Evolutionary conservation across 1,139 yeast species (phyloP), one percentile per base, ranked within the genome.

Genomic region (Yamadazyma triangularis): DNA sequence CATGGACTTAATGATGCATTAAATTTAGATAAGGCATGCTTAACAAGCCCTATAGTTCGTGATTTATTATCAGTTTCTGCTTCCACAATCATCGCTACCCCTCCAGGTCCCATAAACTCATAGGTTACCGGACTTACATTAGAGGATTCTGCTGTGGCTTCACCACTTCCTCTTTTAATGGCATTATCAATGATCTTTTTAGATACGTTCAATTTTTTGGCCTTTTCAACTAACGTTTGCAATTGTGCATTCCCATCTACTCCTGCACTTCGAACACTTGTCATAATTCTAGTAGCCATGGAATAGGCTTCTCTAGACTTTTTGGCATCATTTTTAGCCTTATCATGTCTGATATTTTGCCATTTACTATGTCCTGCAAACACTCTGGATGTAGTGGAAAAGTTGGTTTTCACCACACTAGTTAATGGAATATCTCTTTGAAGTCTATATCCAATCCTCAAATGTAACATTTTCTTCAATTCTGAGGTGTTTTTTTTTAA

Each of bases 41-140:
- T 77, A 4, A 91, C 81, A 33, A 72, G 67, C 15, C 85, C 80
- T 18, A 88, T 74, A 0, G 96, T 81, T 33, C 97, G 65, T 34
- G 84, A 79, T 55, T 84, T 86, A 56, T 87, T 91, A 54, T 89
- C 96, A 0, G 97, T 89, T 31, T 79, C 65, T 0, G 95, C 89
- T 48, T 86, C 95, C 7, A 88, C 75, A 4, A 91, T 73, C 31
- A 88, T 67, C 0, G 95, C 87, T 3, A 85, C 86, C 1, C 95
- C 96, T 2, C 89, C 94, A 0, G 96, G 96, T 0, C 93, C 96
- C 57, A 88, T 66, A 15, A 91, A 95, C 53, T 91, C 98, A 56
- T 89, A 91, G n/a, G 74, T 65, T 44, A 51, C 72, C 44, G 51
- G 73, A 58, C 40, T 53, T 42, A 34, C 53, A 2, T 53, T 49